These are phyloP conservation scores for Coniochaeta hoffmannii DNA, from an alignment of 2,329 filamentous ascomycete species.

Conservation along the genomic window DNA sequence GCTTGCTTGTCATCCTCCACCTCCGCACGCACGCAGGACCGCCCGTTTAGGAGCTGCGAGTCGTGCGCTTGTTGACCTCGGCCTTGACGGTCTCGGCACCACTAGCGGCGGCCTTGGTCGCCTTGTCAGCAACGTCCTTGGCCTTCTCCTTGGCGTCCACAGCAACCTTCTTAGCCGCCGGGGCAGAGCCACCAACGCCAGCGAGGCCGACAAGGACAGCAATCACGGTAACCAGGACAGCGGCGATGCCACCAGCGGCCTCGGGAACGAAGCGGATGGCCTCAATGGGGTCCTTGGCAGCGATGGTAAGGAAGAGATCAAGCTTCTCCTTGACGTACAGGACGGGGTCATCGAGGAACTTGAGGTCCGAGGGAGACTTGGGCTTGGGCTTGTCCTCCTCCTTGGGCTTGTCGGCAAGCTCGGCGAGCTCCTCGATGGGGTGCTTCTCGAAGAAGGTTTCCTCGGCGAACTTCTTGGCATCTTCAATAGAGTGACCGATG, in stretches of 20 bases:
- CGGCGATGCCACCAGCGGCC: constrained; percentile 73
- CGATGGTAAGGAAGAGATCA: constrained; percentile 81
- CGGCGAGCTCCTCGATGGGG: constrained; percentile 70
- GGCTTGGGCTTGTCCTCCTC: constrained; percentile 46
- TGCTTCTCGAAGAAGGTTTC: constrained; percentile 91
- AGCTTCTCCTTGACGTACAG: constrained; percentile 86
- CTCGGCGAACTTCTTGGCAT: constrained; percentile 80
- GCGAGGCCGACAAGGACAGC: constrained; percentile 63
- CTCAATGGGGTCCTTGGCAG: constrained; percentile 71
- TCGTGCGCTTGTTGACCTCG: constrained; percentile 57
- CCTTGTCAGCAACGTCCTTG: constrained; percentile 71
- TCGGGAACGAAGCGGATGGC: constrained; percentile 88
- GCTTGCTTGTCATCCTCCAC: background rate
- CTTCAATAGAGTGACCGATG: constrained; percentile 92
- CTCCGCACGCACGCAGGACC: background rate
- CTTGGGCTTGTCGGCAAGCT: constrained; percentile 77
- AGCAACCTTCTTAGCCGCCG: constrained; percentile 67
- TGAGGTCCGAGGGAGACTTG: constrained; percentile 68
- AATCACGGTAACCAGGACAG: constrained; percentile 61
- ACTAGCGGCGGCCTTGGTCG: constrained; percentile 47
- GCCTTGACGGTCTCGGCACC: constrained; percentile 69
- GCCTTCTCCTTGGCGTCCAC: constrained; percentile 60
- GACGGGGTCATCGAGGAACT: constrained; percentile 87
- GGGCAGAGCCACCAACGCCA: constrained; percentile 54
- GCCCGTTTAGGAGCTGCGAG: constrained; percentile 27